Evolutionary conservation across 2,329 filamentous ascomycete species (phyloP).

Genomic region (Furcasterigmium sp.): DNA sequence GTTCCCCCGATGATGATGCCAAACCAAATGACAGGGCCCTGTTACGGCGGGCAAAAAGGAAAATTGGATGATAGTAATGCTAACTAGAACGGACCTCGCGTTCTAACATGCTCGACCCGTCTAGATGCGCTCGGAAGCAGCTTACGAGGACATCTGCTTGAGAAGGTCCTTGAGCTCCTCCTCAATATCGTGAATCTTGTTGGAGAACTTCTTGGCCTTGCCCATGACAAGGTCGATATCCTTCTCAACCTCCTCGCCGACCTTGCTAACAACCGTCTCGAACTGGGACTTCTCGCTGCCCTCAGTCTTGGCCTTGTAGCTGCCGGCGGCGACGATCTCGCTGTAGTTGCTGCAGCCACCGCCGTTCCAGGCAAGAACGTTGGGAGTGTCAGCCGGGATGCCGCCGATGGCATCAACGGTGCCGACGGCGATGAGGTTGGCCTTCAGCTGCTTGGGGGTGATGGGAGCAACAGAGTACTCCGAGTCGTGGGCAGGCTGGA

Average conservation of each 20-base stretch:
- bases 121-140: constrained; percentile 2
- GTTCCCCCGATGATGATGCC: constrained; percentile 2
- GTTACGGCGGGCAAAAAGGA: constrained; percentile 9
- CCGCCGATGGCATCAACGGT: constrained; percentile 74
- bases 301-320: constrained; percentile 56
- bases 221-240: constrained; percentile 51
- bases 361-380: constrained; percentile 98
- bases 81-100: constrained; percentile 1
- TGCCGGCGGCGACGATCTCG: constrained; percentile 69
- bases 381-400: constrained; percentile 80
- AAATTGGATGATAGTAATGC: constrained; percentile 17
- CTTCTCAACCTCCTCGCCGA: constrained; percentile 55
- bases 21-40: constrained; percentile 8
- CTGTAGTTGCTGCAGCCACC: constrained; percentile 90
- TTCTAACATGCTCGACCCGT: constrained; percentile 5
- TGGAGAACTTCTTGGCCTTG: constrained; percentile 57
- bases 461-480: constrained; percentile 86
- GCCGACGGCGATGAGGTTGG: constrained; percentile 75
- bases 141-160: constrained; percentile 40
- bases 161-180: constrained; percentile 57
- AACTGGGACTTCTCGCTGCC: constrained; percentile 28
- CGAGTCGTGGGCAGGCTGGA: constrained; percentile 85
- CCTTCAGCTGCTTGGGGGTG: constrained; percentile 92
- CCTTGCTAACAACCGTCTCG: constrained; percentile 45
- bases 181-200: constrained; percentile 59